These are phyloP conservation scores for Pythium sp. DNA, from an alignment of 352 stramenopile species.

Conservation along the genomic window DNA sequence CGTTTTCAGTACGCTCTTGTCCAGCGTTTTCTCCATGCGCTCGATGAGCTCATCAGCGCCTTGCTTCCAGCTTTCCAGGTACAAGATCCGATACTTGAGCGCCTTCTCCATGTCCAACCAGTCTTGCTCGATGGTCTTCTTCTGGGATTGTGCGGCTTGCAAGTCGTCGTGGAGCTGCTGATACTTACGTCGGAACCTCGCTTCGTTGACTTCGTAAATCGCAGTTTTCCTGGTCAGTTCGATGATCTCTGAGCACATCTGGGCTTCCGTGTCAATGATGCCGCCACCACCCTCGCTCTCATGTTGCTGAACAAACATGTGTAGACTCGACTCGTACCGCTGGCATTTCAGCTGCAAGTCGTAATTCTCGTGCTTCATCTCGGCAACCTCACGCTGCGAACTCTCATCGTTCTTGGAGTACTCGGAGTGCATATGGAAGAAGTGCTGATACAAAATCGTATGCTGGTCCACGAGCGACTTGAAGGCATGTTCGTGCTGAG, in stretches of 20 bases:
- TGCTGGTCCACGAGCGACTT: slow-evolving; percentile 69
- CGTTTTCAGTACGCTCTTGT: slow-evolving; percentile 55
- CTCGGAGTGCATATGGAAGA: slow-evolving; percentile 58
- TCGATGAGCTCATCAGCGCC: slow-evolving; percentile 61
- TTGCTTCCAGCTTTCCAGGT: slow-evolving; percentile 90
- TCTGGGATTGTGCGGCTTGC: slow-evolving; percentile 26
- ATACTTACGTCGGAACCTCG: slow-evolving; percentile 63
- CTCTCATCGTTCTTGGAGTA: slow-evolving; percentile 38
- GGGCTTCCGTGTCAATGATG: slow-evolving; percentile 25
- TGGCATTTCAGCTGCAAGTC: slow-evolving; percentile 50
- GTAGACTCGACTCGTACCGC: slow-evolving; percentile 50
- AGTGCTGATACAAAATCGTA: slow-evolving; percentile 67
- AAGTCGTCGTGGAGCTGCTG: slow-evolving; percentile 52
- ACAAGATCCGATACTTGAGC: slow-evolving; percentile 86
- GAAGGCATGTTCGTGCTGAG: slow-evolving; percentile 52
- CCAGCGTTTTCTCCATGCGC: slow-evolving; percentile 57
- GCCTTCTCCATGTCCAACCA: slow-evolving; percentile 88
- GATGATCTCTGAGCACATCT: slow-evolving; percentile 46
- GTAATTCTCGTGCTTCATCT: slow-evolving; percentile 34
- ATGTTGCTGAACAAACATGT: slow-evolving; percentile 36
- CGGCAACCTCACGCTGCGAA: slow-evolving; percentile 36
- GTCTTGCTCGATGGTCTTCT: slow-evolving; percentile 52
- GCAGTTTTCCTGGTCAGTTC: slow-evolving; percentile 77
- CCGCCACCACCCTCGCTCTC: slow-evolving; percentile 2
- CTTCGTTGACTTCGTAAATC: slow-evolving; percentile 81